Evolutionary conservation across 371 early-diverging fungal species (phyloP).

Genomic region (Mucor lusitanicus): DNA sequence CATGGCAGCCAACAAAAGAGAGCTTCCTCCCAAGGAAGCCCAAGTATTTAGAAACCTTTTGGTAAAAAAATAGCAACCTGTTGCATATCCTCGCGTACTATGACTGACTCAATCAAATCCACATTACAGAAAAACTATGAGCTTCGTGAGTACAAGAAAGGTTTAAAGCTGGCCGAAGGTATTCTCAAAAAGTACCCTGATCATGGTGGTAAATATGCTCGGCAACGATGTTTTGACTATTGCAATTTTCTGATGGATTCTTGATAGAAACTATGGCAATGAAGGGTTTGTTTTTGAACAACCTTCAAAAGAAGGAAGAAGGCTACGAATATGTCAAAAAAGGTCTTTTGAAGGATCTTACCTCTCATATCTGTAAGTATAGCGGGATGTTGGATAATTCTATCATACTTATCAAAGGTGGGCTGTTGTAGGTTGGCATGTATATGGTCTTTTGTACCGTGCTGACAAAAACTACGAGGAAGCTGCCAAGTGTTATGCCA

Average conservation of each 20-base stretch:
- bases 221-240: background rate
- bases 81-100: background rate
- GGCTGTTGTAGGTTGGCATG: constrained; percentile 85
- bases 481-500: constrained; percentile 89
- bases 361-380: constrained; percentile 80
- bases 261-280: constrained; percentile 87
- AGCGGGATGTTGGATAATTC: background rate
- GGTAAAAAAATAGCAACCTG: constrained; percentile 47
- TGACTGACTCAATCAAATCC: background rate
- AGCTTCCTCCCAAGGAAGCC: constrained; percentile 80
- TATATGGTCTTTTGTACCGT: constrained; percentile 90
- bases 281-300: constrained; percentile 90
- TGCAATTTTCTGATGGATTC: background rate
- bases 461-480: constrained; percentile 93
- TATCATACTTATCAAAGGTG: background rate
- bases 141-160: constrained; percentile 93
- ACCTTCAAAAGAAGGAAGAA: constrained; percentile 90
- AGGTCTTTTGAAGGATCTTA: constrained; percentile 80
- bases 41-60: constrained; percentile 75
- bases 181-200: constrained; percentile 93
- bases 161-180: constrained; percentile 86
- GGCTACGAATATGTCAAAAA: constrained; percentile 87
- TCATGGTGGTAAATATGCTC: constrained; percentile 77
- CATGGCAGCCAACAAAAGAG: constrained; percentile 15
- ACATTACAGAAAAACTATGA: constrained; percentile 86